Percentiles rank a stretch among this genome's conserved stretches.
These are phyloP conservation scores for Westerdykella aurantiaca DNA, from an alignment of 2,329 filamentous ascomycete genomes.

Conservation along the genomic window DNA sequence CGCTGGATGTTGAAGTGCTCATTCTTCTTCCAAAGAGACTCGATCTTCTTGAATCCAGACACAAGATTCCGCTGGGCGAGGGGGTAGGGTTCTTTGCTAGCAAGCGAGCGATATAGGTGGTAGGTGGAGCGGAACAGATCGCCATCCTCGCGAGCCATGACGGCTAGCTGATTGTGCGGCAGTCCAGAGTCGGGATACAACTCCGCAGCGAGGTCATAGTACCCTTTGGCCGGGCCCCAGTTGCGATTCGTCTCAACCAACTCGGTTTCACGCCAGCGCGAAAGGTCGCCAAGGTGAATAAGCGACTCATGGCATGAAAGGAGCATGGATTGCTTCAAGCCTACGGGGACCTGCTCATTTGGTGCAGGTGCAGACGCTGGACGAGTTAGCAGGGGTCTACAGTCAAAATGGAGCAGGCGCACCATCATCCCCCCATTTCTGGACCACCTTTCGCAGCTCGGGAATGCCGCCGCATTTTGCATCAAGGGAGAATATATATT, in stretches of 20 bases:
- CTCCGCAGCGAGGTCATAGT: conserved; percentile 75
- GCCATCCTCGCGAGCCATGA: conserved; percentile 71
- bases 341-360: conserved; percentile 37
- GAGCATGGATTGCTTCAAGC: conserved; percentile 57
- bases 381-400: conserved; percentile 29
- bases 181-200: conserved; percentile 73
- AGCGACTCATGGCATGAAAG: conserved; percentile 75
- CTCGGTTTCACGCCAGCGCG: conserved; percentile 74
- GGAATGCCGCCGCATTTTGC: conserved; percentile 52
- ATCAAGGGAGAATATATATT: conserved; percentile 73
- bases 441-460: conserved; percentile 54
- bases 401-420: conserved; percentile 3
- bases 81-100: conserved; percentile 67
- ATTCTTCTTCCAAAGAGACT: conserved; percentile 51
- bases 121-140: conserved; percentile 84
- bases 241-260: conserved; percentile 64
- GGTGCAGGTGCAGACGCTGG: conserved; percentile 26
- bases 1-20: conserved; percentile 44
- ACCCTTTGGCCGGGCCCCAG: conserved; percentile 74
- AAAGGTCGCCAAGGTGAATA: conserved; percentile 82
- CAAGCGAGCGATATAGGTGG: conserved; percentile 78
- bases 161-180: conserved; percentile 84
- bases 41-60: conserved; percentile 67
- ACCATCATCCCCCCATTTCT: conserved; percentile 36
- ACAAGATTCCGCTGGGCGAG: conserved; percentile 71